These are phyloP conservation scores for Blastobotrys aristatus DNA, from an alignment of 1,139 yeast species.

Conservation along the genomic window DNA sequence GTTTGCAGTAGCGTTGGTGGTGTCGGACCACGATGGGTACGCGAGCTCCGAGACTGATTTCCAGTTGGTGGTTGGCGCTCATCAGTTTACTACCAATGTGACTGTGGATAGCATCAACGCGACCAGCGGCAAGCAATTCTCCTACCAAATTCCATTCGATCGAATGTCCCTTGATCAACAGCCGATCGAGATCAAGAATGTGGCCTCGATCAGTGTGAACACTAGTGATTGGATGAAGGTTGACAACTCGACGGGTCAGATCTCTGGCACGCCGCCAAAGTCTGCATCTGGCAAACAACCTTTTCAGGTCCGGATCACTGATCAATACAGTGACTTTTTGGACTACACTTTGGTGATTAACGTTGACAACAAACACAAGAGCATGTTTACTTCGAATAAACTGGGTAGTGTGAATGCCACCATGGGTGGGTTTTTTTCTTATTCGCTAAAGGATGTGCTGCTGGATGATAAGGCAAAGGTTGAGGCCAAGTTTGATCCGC, in stretches of 20 bases:
- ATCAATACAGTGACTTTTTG: slow-evolving; percentile 60
- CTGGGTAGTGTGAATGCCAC: slow-evolving; percentile 56
- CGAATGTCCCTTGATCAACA: slow-evolving; percentile 57
- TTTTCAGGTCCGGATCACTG: slow-evolving; percentile 56
- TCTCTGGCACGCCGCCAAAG: slow-evolving; percentile 52
- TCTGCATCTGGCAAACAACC: slow-evolving; percentile 36
- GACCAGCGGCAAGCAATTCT: slow-evolving; percentile 52
- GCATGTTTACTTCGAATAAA: slow-evolving; percentile 27
- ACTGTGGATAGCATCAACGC: slow-evolving; percentile 51
- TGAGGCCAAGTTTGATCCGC: slow-evolving; percentile 40
- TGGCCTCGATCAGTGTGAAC: slow-evolving; percentile 48
- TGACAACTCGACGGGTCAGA: slow-evolving; percentile 38
- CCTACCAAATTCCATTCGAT: slow-evolving; percentile 55
- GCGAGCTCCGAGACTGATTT: slow-evolving; percentile 70
- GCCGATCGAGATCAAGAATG: slow-evolving; percentile 44
- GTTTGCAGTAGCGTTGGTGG: slow-evolving; percentile 71
- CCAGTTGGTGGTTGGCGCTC: slow-evolving; percentile 79
- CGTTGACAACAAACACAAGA: slow-evolving; percentile 30
- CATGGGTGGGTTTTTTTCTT: slow-evolving; percentile 49
- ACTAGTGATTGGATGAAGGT: slow-evolving; percentile 50
- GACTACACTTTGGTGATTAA: slow-evolving; percentile 49
- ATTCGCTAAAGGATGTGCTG: slow-evolving; percentile 37
- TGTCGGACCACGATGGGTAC: slow-evolving; percentile 71
- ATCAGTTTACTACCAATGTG: slow-evolving; percentile 62
- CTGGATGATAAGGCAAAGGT: slow-evolving; percentile 49